Evolutionary conservation across 768 basidiomycete species (phyloP).

Genomic region (Jaapia argillacea): DNA sequence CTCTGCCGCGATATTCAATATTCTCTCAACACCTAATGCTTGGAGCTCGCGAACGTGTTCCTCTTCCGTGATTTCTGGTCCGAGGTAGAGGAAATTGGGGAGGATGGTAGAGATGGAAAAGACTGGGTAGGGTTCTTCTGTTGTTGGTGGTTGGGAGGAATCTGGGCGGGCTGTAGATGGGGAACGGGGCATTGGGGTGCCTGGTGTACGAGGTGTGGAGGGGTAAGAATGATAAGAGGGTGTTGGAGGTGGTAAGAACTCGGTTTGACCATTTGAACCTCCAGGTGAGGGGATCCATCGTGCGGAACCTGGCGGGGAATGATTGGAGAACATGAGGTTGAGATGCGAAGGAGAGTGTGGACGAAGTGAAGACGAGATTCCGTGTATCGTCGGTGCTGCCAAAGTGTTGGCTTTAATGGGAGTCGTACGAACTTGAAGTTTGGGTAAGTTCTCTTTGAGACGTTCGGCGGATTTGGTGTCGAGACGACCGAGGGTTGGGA

Average conservation of each 20-base stretch:
- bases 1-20: slow-evolving; percentile 87
- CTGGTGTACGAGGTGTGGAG: slow-evolving; percentile 27
- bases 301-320: slow-evolving; percentile 45
- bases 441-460: slow-evolving; percentile 37
- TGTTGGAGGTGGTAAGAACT: slow-evolving; percentile 19
- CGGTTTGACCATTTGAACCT: slow-evolving; percentile 26
- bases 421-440: slow-evolving; percentile 50
- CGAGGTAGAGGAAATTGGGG: slow-evolving; percentile 84
- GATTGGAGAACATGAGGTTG: slow-evolving; percentile 47
- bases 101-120: slow-evolving; percentile 89
- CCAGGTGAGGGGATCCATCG: slow-evolving; percentile 26
- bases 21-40: slow-evolving; percentile 70
- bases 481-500: slow-evolving; percentile 49
- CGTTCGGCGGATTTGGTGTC: slow-evolving; percentile 51
- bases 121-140: slow-evolving; percentile 47
- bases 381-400: slow-evolving; percentile 40
- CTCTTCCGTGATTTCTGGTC: slow-evolving; percentile 69
- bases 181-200: slow-evolving; percentile 36
- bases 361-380: slow-evolving; percentile 15
- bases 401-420: slow-evolving; percentile 53
- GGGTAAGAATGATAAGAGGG: slow-evolving; percentile 12
- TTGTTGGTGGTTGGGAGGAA: slow-evolving; percentile 45
- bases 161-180: slow-evolving; percentile 60
- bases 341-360: slow-evolving; percentile 51
- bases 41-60: slow-evolving; percentile 73